phyloP scores from a whole-genome alignment of 345 rosid genomes.

The Boechera stricta region DNA sequence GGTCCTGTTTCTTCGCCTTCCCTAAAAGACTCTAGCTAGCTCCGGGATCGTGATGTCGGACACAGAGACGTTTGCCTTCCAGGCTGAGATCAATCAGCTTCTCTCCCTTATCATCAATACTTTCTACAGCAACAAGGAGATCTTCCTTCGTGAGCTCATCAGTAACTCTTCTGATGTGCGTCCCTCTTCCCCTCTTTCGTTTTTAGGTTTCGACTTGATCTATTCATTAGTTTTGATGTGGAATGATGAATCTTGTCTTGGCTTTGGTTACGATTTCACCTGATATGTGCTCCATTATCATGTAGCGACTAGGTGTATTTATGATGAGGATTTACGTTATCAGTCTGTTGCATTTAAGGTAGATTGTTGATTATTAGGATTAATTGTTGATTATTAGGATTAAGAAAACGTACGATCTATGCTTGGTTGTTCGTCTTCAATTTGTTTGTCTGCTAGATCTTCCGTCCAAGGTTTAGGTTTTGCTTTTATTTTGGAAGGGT shows the following conservation, averaged over 20 bases:
- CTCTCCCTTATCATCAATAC: conserved; percentile 72
- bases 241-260: neutral
- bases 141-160: conserved; percentile 74
- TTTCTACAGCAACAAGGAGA: conserved; percentile 75
- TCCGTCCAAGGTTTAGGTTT: neutral
- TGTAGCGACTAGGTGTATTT: neutral
- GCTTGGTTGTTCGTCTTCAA: no score
- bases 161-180: conserved; percentile 79
- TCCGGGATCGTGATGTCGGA: conserved; percentile 45
- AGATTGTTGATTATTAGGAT: neutral
- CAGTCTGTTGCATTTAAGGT: neutral
- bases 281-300: no score
- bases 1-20: conserved; percentile 4
- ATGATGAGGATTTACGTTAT: neutral
- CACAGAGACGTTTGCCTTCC: conserved; percentile 71
- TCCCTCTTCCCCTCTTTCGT: neutral
- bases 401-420: neutral
- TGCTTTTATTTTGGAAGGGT: neutral
- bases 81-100: conserved; percentile 80
- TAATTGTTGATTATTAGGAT: neutral
- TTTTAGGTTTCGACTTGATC: neutral
- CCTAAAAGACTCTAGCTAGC: neutral
- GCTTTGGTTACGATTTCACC: no score
- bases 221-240: neutral
- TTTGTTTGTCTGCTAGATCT: neutral